Percentiles rank a stretch among this genome's conserved stretches.
Evolutionary conservation across 1,139 yeast species (phyloP).

Genomic region (Kodamaea sp.): DNA sequence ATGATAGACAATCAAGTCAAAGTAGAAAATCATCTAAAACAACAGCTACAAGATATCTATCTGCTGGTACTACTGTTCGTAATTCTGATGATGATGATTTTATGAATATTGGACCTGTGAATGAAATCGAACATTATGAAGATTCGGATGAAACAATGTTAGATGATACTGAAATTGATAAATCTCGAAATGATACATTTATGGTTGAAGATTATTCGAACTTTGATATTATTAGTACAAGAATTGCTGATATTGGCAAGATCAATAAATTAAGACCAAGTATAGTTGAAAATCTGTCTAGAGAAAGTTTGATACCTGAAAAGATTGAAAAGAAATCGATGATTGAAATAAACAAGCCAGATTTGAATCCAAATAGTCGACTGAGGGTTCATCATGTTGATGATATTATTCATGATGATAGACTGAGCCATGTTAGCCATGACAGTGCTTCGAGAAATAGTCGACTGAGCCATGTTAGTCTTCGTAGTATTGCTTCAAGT

Average conservation of each 20-base stretch:
- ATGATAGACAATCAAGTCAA: neutral
- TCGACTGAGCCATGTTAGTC: too few species aligned
- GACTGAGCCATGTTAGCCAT: too few species aligned
- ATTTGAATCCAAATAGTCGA: constrained; percentile 5
- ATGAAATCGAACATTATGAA: constrained; percentile 14
- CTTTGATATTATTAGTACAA: constrained; percentile 30
- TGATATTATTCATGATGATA: too few species aligned
- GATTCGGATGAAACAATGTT: constrained; percentile 24
- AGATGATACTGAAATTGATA: constrained; percentile 14
- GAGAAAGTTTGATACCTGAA: constrained; percentile 23
- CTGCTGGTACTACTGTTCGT: constrained; percentile 5
- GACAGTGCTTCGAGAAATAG: too few species aligned
- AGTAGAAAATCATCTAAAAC: constrained; percentile 2
- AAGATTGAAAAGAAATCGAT: constrained; percentile 9
- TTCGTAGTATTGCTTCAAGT: too few species aligned
- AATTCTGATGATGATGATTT: constrained; percentile 14
- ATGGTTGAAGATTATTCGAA: constrained; percentile 27
- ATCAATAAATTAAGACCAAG: constrained; percentile 24
- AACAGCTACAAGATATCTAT: constrained; percentile 7
- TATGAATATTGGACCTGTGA: constrained; percentile 2
- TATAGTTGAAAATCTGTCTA: constrained; percentile 24
- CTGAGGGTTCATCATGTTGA: too few species aligned
- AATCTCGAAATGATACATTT: constrained; percentile 4
- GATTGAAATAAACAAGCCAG: constrained; percentile 13
- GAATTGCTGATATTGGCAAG: constrained; percentile 32